Percentiles rank a stretch among this genome's conserved stretches.
Conservation (phyloP, 495 filamentous ascomycete species). For the Pyrenula aspistea region DNA sequence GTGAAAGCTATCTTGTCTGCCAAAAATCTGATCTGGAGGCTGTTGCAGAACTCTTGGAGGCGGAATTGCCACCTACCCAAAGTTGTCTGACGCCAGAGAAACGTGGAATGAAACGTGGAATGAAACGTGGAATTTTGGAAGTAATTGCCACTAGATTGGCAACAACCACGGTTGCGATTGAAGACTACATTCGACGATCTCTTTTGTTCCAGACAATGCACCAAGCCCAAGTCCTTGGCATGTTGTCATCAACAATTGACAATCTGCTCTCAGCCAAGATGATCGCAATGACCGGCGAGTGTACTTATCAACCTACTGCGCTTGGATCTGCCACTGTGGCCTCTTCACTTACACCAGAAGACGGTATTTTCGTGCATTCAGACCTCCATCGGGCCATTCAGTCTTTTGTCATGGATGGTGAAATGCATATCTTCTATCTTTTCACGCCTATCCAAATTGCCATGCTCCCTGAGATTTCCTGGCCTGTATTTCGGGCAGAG, state of each 20-base stretch:
- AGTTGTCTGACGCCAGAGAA: conserved; percentile 62
- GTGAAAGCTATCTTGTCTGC: conserved; percentile 73
- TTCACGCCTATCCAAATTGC: conserved; percentile 58
- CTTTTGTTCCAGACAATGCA: conserved; percentile 45
- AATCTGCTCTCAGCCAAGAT: conserved; percentile 22
- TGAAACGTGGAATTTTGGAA: conserved; percentile 65
- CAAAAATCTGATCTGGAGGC: conserved; percentile 55
- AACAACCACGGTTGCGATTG: conserved; percentile 52
- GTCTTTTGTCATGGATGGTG: conserved; percentile 73
- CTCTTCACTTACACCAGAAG: conserved; percentile 61
- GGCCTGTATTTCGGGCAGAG: conserved; percentile 60
- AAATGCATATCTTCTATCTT: conserved; percentile 75
- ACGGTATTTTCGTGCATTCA: conserved; percentile 62
- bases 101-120: conserved; percentile 53
- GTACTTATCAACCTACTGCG: conserved; percentile 47
- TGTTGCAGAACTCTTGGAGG: conserved; percentile 57
- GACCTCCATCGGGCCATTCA: conserved; percentile 56
- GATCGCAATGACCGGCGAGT: conserved; percentile 26
- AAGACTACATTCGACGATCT: conserved; percentile 60
- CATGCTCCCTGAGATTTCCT: conserved; percentile 44
- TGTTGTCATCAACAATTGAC: conserved; percentile 49
- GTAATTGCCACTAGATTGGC: conserved; percentile 61
- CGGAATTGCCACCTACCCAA: conserved; percentile 58
- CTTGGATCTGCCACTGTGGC: conserved; percentile 63
- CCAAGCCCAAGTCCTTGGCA: conserved; percentile 26